phyloP scores from a whole-genome alignment of 225 moss, liverwort and hornwort species.

The Ulota crispa region DNA sequence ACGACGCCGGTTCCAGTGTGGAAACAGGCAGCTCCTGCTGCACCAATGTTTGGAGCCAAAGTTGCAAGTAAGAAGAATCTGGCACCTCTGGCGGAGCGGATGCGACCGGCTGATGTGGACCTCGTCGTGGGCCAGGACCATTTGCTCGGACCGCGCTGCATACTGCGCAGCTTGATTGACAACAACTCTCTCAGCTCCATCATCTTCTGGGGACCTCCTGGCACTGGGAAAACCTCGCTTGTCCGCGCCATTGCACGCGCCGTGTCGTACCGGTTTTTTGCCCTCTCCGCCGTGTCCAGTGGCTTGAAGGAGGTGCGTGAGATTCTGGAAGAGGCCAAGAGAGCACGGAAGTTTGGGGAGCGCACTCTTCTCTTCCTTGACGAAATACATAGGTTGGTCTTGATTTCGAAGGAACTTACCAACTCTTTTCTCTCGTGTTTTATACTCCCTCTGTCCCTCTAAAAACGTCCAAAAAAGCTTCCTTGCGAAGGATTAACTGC shows the following conservation, averaged over 20 bases:
- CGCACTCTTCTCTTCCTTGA: conserved; percentile 82
- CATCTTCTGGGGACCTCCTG: conserved; percentile 85
- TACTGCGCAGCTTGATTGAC: conserved; percentile 68
- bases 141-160: conserved; percentile 63
- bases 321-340: conserved; percentile 75
- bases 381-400: conserved; percentile 73
- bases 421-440: background rate
- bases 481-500: too few species aligned
- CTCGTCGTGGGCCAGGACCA: conserved; percentile 85
- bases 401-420: background rate
- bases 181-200: conserved; percentile 64
- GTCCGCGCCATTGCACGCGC: conserved; percentile 77
- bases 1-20: conserved; percentile 32
- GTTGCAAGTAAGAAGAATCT: conserved; percentile 37
- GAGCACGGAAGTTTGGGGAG: conserved; percentile 50
- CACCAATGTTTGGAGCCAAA: conserved; percentile 24
- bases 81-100: conserved; percentile 78
- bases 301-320: conserved; percentile 83
- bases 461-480: too few species aligned
- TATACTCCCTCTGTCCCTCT: too few species aligned
- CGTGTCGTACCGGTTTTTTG: conserved; percentile 59
- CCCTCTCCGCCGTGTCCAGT: conserved; percentile 73
- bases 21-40: conserved; percentile 35
- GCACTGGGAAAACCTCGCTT: conserved; percentile 87
- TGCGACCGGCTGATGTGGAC: conserved; percentile 67